Conservation (phyloP, 176 grass and related monocot genomes). For the Saccharum spontaneum region DNA sequence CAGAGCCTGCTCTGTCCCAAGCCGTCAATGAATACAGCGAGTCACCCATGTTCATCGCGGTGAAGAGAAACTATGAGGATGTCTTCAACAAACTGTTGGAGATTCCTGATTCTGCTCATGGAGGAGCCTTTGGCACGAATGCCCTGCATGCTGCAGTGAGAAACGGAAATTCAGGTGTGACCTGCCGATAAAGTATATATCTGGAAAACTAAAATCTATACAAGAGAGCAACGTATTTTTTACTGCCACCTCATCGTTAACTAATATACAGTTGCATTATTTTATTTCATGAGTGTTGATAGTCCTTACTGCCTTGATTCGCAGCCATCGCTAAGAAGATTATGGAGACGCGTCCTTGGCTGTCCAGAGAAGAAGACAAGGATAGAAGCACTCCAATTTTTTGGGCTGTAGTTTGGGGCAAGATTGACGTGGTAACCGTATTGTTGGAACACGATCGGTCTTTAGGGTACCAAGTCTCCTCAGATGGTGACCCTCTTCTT, state of each 20-base stretch:
- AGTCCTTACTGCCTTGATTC: too few relatives aligned
- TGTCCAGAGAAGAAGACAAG: not conserved
- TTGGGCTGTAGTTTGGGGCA: not conserved
- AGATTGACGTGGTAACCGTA: not conserved
- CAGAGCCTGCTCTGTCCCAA: not conserved
- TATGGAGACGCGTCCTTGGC: not conserved
- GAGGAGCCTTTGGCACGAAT: not conserved
- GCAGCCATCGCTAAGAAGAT: not conserved
- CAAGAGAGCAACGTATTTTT: too few relatives aligned
- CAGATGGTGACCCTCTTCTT: not conserved
- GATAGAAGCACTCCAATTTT: not conserved
- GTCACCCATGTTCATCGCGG: constrained; percentile 31
- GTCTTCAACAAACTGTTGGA: not conserved
- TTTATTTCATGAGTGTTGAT: too few relatives aligned
- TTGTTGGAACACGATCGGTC: not conserved
- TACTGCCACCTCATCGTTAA: too few relatives aligned
- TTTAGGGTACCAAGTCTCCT: too few relatives aligned
- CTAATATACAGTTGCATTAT: too few relatives aligned
- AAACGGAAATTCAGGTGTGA: not conserved
- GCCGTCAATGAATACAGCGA: not conserved
- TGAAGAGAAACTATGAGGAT: not conserved
- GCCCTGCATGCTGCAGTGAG: constrained; percentile 26
- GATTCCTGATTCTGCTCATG: not conserved
- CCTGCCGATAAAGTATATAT: too few relatives aligned
- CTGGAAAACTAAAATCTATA: too few relatives aligned